Conservation (phyloP, 768 basidiomycete genomes). For the Pleurotus salmoneostramineus region DNA sequence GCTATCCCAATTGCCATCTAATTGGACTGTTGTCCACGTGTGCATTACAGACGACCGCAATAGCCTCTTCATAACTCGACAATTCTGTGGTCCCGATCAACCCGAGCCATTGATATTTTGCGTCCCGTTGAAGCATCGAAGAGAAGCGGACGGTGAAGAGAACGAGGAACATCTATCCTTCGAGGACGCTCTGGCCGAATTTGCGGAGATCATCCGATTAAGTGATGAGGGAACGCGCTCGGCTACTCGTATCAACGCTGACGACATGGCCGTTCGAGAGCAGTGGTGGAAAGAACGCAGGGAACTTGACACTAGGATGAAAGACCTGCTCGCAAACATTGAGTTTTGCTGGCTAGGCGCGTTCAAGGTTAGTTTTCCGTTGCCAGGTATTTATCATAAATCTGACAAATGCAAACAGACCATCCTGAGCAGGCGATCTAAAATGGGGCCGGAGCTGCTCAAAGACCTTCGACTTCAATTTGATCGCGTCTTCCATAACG, state of each 20-base stretch:
- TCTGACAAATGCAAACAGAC: constrained; percentile 36
- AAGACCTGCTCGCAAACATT: constrained; percentile 73
- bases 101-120: constrained; percentile 75
- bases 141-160: constrained; percentile 66
- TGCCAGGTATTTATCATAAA: not conserved
- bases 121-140: constrained; percentile 79
- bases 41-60: constrained; percentile 79
- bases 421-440: constrained; percentile 49
- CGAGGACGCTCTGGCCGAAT: constrained; percentile 66
- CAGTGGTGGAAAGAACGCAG: constrained; percentile 86
- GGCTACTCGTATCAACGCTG: constrained; percentile 67
- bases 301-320: constrained; percentile 72
- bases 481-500: constrained; percentile 72
- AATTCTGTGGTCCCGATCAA: constrained; percentile 45
- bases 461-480: constrained; percentile 60
- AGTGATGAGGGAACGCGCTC: constrained; percentile 75
- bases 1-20: constrained; percentile 50
- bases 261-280: constrained; percentile 58
- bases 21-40: constrained; percentile 86
- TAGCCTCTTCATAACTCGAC: constrained; percentile 80
- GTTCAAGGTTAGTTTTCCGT: constrained; percentile 71
- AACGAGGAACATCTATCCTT: constrained; percentile 73
- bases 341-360: constrained; percentile 97
- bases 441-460: constrained; percentile 40
- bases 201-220: constrained; percentile 73